These are phyloP conservation scores for Colletotrichum euphorbiae DNA, from an alignment of 2,329 filamentous ascomycete genomes.

Conservation along the genomic window DNA sequence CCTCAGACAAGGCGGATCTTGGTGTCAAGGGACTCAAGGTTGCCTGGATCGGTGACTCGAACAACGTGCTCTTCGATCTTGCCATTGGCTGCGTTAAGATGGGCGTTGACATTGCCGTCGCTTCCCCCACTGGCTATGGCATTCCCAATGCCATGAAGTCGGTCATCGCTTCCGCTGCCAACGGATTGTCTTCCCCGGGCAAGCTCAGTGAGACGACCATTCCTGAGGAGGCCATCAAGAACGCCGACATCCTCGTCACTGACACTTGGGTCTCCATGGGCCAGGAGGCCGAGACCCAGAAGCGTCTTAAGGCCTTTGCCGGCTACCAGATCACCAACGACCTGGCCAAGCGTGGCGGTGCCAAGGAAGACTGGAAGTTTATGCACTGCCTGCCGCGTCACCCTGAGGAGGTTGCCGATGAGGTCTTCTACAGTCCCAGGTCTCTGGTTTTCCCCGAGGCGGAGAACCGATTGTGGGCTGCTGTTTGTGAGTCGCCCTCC, in stretches of 20 bases:
- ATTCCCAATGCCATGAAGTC: constrained; percentile 81
- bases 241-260: constrained; percentile 91
- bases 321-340: constrained; percentile 94
- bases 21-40: constrained; percentile 88
- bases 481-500: constrained; percentile 70
- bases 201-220: constrained; percentile 79
- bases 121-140: constrained; percentile 85
- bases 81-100: constrained; percentile 89
- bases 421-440: constrained; percentile 89
- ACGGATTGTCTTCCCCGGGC: constrained; percentile 68
- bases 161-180: constrained; percentile 74
- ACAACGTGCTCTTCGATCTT: constrained; percentile 96
- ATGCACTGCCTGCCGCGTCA: constrained; percentile 98
- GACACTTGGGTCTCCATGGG: constrained; percentile 99
- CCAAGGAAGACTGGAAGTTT: constrained; percentile 92
- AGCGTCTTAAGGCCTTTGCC: constrained; percentile 82
- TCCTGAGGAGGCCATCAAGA: constrained; percentile 86
- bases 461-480: constrained; percentile 94
- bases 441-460: constrained; percentile 94
- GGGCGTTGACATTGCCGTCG: constrained; percentile 87
- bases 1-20: constrained; percentile 55
- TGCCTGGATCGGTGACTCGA: constrained; percentile 96
- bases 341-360: constrained; percentile 84
- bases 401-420: constrained; percentile 90
- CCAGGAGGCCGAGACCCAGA: constrained; percentile 85